Evolutionary conservation across 2,329 filamentous ascomycete genomes (phyloP), one percentile per base, ranked within the genome.

Genomic region (Verticillium nonalfalfae): DNA sequence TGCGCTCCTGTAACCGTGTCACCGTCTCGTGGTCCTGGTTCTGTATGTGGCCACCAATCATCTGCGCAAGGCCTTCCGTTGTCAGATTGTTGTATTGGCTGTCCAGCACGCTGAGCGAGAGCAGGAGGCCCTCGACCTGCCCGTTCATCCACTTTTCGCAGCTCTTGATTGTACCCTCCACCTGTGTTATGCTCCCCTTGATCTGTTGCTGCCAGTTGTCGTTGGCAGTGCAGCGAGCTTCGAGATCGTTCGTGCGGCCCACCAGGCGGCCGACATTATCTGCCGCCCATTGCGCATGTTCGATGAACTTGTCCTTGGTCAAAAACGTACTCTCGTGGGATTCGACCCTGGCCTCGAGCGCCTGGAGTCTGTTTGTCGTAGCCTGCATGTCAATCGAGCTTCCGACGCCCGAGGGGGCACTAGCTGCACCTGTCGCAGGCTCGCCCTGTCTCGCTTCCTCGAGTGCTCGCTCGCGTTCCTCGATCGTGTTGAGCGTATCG

Each of bases 11-110:
- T 0, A 50, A 18, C 11, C n/a, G 45, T 4, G 45, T 10, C 9
- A 50, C n/a, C n/a, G 18, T 9, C 1, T 50, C 45, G 7, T 50
- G 5, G 11, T n/a, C 15, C 21, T 50, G 45, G n/a, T 50, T 21
- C 6, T 50, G 45, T 34, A 81, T 69, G 13, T 77, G 69, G 1
- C 69, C 68, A 4, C 78, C 65, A 9, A 84, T 79, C 1, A 70
- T 70, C 6, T 74, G 70, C 14, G 75, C 77, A 33, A 83, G 69
- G 1, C 71, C 66, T 56, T 73, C 77, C 1, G 80, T 79, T 21
- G 68, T 74, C 7, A 87, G 69, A 64, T 81, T 83, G 60, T 78
- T 79, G 62, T 78, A 84, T 63, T 81, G 82, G 0, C 63, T 60
- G 66, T 82, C 77, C 7, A 87, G 65, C 1, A 74, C 68, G 21